Conservation (phyloP, 495 filamentous ascomycete genomes). For the Bathelium albidoporum region DNA sequence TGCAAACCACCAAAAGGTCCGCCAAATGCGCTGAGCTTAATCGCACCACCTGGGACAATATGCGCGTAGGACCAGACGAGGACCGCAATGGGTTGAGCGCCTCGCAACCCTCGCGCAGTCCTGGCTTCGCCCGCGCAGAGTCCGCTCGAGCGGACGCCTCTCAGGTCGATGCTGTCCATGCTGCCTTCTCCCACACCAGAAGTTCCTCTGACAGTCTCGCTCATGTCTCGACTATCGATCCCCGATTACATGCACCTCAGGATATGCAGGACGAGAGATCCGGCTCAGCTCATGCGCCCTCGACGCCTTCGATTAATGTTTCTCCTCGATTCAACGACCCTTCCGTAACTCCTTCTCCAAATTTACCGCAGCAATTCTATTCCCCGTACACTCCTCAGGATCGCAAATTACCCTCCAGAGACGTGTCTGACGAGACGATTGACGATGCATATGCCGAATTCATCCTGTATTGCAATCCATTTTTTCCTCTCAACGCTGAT, state of each 20-base stretch:
- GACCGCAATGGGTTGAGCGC: not conserved
- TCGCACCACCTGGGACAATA: constrained; percentile 1
- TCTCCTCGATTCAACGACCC: not conserved
- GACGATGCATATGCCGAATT: constrained; percentile 83
- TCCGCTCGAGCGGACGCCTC: not conserved
- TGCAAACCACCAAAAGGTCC: constrained; percentile 1
- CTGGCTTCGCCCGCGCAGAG: not conserved
- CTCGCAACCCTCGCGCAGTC: not conserved
- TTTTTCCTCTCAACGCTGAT: constrained; percentile 28
- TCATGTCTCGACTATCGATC: not conserved
- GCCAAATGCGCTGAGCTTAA: not conserved
- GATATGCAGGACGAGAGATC: not conserved
- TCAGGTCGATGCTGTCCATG: not conserved
- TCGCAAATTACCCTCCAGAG: constrained; percentile 52
- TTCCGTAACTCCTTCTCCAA: not conserved
- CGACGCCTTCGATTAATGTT: not conserved
- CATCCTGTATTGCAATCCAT: constrained; percentile 67
- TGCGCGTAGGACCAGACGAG: not conserved
- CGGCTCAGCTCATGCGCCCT: not conserved
- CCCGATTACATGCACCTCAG: not conserved
- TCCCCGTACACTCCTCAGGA: constrained; percentile 23
- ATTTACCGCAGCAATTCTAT: not conserved
- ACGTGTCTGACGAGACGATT: constrained; percentile 62
- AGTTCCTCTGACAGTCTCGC: not conserved
- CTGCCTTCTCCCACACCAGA: not conserved